Conservation (phyloP, 768 basidiomycete genomes). For the Boletus rubescentipes region DNA sequence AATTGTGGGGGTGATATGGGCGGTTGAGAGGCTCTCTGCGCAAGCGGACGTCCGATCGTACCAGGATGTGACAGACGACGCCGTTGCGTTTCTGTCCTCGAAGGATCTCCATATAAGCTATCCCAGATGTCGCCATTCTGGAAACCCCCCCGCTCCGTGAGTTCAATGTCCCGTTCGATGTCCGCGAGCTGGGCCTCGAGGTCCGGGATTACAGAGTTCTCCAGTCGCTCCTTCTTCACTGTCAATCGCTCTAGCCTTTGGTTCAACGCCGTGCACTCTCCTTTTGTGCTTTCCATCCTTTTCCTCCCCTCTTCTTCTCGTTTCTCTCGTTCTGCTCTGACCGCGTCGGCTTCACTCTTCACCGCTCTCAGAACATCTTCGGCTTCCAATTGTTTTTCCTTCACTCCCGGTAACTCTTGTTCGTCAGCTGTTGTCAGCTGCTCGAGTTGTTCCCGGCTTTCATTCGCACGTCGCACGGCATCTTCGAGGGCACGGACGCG, state of each 20-base stretch:
- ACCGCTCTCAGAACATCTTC: conserved; percentile 43
- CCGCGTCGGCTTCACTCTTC: conserved; percentile 44
- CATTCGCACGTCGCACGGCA: conserved; percentile 76
- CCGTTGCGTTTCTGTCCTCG: conserved; percentile 20
- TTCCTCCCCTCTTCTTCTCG: conserved; percentile 52
- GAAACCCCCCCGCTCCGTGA: conserved; percentile 27
- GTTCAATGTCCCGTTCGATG: conserved; percentile 60
- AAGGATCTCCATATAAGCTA: conserved; percentile 10
- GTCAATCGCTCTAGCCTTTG: conserved; percentile 68
- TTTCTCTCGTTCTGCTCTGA: conserved; percentile 44
- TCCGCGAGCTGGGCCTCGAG: conserved; percentile 66
- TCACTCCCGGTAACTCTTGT: conserved; percentile 39
- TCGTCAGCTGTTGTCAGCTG: conserved; percentile 38
- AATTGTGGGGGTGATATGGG: conserved; percentile 29
- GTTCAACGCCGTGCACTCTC: conserved; percentile 54
- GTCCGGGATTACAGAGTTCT: conserved; percentile 55
- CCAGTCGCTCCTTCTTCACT: conserved; percentile 65
- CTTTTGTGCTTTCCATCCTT: conserved; percentile 52
- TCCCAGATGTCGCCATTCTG: conserved; percentile 22
- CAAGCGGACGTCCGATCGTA: conserved; percentile 25
- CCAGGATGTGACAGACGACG: conserved; percentile 30
- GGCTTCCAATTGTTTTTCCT: conserved; percentile 40
- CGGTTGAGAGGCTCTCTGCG: conserved; percentile 14
- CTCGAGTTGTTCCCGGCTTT: conserved; percentile 49
- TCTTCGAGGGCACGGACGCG: conserved; percentile 88